Base-by-base conservation (phyloP, 495 filamentous ascomycete species). In the Tuber magnatum region DNA sequence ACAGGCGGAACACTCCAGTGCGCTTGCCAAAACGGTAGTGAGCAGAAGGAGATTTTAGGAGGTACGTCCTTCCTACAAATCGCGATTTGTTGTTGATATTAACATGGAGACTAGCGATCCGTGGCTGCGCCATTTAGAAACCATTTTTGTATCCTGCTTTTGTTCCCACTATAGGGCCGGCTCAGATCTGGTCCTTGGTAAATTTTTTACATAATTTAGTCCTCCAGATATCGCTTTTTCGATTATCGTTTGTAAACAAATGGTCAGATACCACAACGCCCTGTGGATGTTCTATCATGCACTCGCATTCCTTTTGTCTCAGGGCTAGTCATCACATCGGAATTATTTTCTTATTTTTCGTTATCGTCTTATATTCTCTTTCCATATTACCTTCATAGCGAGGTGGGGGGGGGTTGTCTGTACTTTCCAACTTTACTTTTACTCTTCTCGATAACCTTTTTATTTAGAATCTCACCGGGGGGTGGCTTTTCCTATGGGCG, bases 1-100 rank as follows among this genome's bases (percentile, higher is more conserved):
- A 81, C 82, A 70, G 81, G 81, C 32, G 81, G 81, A 16, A 83
- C 78, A 44, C 71, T 83, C 44, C 81, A 83, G 68, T 82, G 81
- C 56, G 81, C 81, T 43, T 83, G 81, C 69, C 81, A 82, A 68
- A 83, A 83, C 38, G 73, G 74, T 65, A 69, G 61, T 24, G 81
- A 83, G 71, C 81, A 83, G 75, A 82, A 82, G 70, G 81, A 83
- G 61, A 78, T 83, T 68, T 74, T 83, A 24, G 71, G 75, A 51
- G 74, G 76, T 78, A 40, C 38, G 51, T 70, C n/a, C n/a, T n/a
- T 44, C 22, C 61, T n/a, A n/a, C 42, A 16, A 14, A 5, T 16
- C n/a, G 28, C 24, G 4, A n/a, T 71, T 44, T 40, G 4, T 22
- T 44, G 42, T 43, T 40, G 69, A 65, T 32, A 20, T 46, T 74